Base-by-base conservation (phyloP, 1,284 basidiomycete genomes). In the Naganishia albida region DNA sequence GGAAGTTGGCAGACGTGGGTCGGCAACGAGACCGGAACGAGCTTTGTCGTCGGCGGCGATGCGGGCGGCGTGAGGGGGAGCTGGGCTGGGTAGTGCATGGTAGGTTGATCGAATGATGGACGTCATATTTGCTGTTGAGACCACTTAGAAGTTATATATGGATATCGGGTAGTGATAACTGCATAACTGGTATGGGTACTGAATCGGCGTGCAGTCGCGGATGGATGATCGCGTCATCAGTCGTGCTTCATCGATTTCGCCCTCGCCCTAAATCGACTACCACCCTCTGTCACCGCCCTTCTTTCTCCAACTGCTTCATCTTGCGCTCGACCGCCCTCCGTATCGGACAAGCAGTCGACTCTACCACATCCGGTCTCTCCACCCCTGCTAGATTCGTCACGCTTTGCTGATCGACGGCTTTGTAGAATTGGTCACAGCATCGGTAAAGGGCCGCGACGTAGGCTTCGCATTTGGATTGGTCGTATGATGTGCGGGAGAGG, bases 361-460 rank as follows among this genome's bases (percentile, higher is more conserved):
- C 42, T n/a, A 55, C 34, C 23, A 65, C 64, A 15, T 56, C 57
- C 18, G 52, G 49, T 25, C 60, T 26, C 16, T 51, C 55, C 16
- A 60, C n/a, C 1, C 66, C 66, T 39, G 49, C 56, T 25, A 52
- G 43, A 43, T 67, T 67, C 54, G 48, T 63, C 26, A 50, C 63
- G n/a, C 30, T 51, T 26, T 53, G 51, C 38, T 49, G 25, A 16
- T 64, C 57, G 7, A 65, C 39, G 4, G 59, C 51, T 26, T 67
- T 64, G 60, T 68, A 68, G 28, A 65, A 68, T 30, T 43, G 26
- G 13, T 65, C 67, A 52, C 67, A 68, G 59, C 67, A 68, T 6
- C 60, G 51, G 42, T 68, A 68, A 40, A 68, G 67, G 7, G 63
- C 60, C n/a, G 56, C 50, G 55, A 68, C 63, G 49, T 44, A 55